phyloP scores from a whole-genome alignment of 208 protist species.

The Leishmania martiniquensis region DNA sequence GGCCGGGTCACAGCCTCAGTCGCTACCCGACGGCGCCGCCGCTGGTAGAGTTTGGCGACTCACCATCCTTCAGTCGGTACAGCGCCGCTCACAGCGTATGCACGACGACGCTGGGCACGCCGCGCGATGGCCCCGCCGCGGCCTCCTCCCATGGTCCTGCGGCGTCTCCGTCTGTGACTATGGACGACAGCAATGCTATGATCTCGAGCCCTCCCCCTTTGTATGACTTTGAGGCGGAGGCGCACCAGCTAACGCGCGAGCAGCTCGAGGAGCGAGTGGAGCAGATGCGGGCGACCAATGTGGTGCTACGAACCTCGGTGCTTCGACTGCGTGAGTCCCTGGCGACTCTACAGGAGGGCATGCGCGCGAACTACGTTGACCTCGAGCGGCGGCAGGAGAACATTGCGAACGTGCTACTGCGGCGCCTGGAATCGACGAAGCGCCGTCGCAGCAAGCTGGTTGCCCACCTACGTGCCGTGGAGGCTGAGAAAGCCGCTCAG shows the following conservation, averaged over 20 bases:
- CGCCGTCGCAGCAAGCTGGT: slow-evolving; percentile 48
- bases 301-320: slow-evolving; percentile 53
- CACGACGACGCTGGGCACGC: slow-evolving; percentile 39
- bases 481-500: slow-evolving; percentile 47
- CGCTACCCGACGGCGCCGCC: slow-evolving; percentile 13
- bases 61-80: slow-evolving; percentile 23
- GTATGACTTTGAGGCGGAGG: slow-evolving; percentile 53
- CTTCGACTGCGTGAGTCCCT: slow-evolving; percentile 47
- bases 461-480: slow-evolving; percentile 40
- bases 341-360: slow-evolving; percentile 47
- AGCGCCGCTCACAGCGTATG: slow-evolving; percentile 36
- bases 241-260: slow-evolving; percentile 37
- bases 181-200: background rate
- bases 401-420: slow-evolving; percentile 76
- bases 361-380: slow-evolving; percentile 55
- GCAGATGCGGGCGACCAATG: slow-evolving; percentile 43
- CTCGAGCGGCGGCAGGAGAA: slow-evolving; percentile 73
- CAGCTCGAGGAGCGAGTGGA: slow-evolving; percentile 53
- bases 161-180: slow-evolving; percentile 6
- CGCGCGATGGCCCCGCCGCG: slow-evolving; percentile 17
- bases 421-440: slow-evolving; percentile 54
- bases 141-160: background rate
- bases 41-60: slow-evolving; percentile 35
- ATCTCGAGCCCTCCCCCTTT: slow-evolving; percentile 24
- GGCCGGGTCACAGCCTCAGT: slow-evolving; percentile 10